Evolutionary conservation across 148 eudicot species (phyloP), one percentile per base, ranked within the genome.

Genomic region (Rhododendron griersonianum): DNA sequence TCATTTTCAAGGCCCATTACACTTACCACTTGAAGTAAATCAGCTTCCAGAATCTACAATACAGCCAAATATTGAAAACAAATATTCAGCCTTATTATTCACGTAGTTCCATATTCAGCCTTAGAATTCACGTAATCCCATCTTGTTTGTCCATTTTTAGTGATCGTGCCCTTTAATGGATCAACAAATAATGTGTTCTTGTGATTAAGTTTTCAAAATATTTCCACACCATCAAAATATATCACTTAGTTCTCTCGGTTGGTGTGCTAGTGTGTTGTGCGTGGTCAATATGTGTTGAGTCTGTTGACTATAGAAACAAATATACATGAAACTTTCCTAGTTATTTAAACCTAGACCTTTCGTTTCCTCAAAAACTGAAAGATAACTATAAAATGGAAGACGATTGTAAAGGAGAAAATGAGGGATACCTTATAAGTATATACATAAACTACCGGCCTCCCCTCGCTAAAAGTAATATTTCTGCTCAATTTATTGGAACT

Each of bases 1-100:
- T 90, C 90, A 85, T 90, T 92, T 87, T 93, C 93, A 74, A 95
- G 93, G 86, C 98, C 98, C 98, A 97, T 93, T 35, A 93, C 95
- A 83, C 90, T 91, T 57, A 95, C 96, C 87, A 95, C 98, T 94
- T 95, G 98, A 83, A 91, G 77, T 48, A 97, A 88, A 87, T 97
- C 98, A 90, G 93, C 93, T 87, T 95, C 99, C 90, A 91, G 85
- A 86, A 94, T 95, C 99, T 96, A 88, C 47, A 90, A 47, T 23
- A 19, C 48, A n/a, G 45, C 44, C 13, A 81, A 82, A 9, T 35
- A 65, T 35, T 41, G 18, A n/a, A 50, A 15, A 4, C 2, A 80
- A 69, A 14, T 61, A 23, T 61, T 82, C 73, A 61, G 33, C n/a
- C 53, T 39, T 61, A 61, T 3, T 37, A 11, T 53, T 14, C 73